These are phyloP conservation scores for Metschnikowia kofuensis DNA, from an alignment of 805 yeast species.

Conservation along the genomic window DNA sequence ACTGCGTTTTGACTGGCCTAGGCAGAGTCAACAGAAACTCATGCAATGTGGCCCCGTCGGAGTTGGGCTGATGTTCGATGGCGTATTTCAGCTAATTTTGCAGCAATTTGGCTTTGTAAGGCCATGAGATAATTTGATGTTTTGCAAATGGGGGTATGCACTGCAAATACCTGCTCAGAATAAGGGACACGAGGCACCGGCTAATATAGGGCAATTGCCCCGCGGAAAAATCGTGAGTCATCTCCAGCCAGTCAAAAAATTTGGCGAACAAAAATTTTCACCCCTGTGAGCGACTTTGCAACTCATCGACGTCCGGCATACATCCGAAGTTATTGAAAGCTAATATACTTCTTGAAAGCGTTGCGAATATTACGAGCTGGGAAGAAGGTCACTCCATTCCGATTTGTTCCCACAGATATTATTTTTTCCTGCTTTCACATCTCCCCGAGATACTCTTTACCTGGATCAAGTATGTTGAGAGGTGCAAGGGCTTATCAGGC, in stretches of 20 bases:
- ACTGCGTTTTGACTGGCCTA: conserved; percentile 2
- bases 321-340: not conserved
- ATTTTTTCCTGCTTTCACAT: not conserved
- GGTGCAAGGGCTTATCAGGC: conserved; percentile 11
- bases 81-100: not conserved
- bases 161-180: not conserved
- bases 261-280: conserved; percentile 1
- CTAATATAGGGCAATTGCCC: not conserved
- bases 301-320: conserved; percentile 10
- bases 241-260: conserved; percentile 1
- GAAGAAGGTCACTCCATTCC: not conserved
- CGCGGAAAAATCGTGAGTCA: conserved; percentile 5
- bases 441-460: not conserved
- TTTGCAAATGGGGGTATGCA: not conserved
- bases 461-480: conserved; percentile 9
- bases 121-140: not conserved
- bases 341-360: conserved; percentile 1
- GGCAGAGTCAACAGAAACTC: conserved; percentile 3
- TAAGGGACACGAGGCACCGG: not conserved
- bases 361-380: not conserved
- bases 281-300: conserved; percentile 1
- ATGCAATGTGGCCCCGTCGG: conserved; percentile 2
- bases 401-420: too few relatives aligned
- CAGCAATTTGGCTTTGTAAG: not conserved
- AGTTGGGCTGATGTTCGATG: not conserved